Evolutionary conservation across 192 early-diverging fungal genomes (phyloP).

Genomic region (Backusella macrospora): DNA sequence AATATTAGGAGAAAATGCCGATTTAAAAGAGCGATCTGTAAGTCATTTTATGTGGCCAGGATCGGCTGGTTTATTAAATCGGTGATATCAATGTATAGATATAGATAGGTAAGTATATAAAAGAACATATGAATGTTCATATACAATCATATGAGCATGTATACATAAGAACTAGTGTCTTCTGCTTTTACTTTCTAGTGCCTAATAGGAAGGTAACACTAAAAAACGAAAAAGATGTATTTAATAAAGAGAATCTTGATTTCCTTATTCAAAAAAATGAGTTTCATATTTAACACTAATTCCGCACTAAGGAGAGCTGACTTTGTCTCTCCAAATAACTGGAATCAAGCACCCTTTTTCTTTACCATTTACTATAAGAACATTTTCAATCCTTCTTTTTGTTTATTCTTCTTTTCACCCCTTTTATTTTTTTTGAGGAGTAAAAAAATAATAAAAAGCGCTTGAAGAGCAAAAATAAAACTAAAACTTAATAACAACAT

Average conservation of each 20-base stretch:
- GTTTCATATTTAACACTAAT: background rate
- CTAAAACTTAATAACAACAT: background rate
- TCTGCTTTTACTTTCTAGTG: too few species aligned
- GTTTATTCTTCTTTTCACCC: background rate
- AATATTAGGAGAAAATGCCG: too few species aligned
- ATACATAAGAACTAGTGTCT: background rate
- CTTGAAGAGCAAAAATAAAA: background rate
- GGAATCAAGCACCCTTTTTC: background rate
- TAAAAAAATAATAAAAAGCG: background rate
- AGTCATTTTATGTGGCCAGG: too few species aligned
- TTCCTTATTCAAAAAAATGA: background rate
- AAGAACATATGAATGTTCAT: background rate
- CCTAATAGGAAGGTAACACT: too few species aligned
- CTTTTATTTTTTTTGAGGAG: background rate
- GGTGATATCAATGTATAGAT: too few species aligned
- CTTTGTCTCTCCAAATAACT: background rate
- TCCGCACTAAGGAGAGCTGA: background rate
- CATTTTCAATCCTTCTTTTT: background rate
- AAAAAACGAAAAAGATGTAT: background rate
- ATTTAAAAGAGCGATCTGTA: background rate
- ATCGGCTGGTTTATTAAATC: too few species aligned
- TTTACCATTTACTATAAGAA: background rate
- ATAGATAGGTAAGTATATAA: background rate
- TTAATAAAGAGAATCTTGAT: slow-evolving; percentile 10
- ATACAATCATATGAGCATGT: background rate